A percentile compares a stretch with the other conserved stretches of the same genome.
Evolutionary conservation across 495 filamentous ascomycete species (phyloP).

Genomic region (Talaromyces ruber): DNA sequence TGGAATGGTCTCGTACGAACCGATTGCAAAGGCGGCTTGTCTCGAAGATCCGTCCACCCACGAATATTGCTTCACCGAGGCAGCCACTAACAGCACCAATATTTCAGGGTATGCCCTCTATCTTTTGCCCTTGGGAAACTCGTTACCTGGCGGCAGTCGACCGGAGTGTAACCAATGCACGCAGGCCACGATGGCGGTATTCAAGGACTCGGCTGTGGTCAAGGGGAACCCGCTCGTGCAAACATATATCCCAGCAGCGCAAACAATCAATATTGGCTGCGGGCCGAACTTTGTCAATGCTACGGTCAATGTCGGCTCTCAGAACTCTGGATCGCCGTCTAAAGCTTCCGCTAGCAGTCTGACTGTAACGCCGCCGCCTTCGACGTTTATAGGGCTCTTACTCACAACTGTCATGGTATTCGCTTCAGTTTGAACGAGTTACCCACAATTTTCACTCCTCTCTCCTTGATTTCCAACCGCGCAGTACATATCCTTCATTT

Average conservation of each 20-base stretch:
- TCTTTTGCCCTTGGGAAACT: conserved; percentile 70
- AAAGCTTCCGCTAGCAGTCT: background rate
- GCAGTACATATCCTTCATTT: background rate
- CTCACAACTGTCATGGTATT: background rate
- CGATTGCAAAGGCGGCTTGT: conserved; percentile 73
- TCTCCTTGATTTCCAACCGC: background rate
- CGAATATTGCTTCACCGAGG: conserved; percentile 66
- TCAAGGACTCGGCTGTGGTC: conserved; percentile 50
- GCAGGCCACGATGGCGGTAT: conserved; percentile 61
- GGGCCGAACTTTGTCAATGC: conserved; percentile 54
- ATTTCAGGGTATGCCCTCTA: conserved; percentile 69
- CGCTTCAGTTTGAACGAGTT: background rate
- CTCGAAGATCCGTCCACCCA: conserved; percentile 41
- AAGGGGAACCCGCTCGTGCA: conserved; percentile 45
- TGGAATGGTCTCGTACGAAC: conserved; percentile 62
- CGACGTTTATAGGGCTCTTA: background rate
- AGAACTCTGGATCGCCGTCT: background rate
- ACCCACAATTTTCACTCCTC: background rate
- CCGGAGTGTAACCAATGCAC: conserved; percentile 67
- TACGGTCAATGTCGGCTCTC: conserved; percentile 39
- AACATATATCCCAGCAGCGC: conserved; percentile 55
- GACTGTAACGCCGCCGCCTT: background rate
- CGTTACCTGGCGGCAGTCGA: conserved; percentile 48
- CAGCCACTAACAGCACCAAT: conserved; percentile 64
- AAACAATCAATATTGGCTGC: conserved; percentile 56